Evolutionary conservation across 192 early-diverging fungal genomes (phyloP), one percentile per base, ranked within the genome.

Genomic region (Coemansia sp.): DNA sequence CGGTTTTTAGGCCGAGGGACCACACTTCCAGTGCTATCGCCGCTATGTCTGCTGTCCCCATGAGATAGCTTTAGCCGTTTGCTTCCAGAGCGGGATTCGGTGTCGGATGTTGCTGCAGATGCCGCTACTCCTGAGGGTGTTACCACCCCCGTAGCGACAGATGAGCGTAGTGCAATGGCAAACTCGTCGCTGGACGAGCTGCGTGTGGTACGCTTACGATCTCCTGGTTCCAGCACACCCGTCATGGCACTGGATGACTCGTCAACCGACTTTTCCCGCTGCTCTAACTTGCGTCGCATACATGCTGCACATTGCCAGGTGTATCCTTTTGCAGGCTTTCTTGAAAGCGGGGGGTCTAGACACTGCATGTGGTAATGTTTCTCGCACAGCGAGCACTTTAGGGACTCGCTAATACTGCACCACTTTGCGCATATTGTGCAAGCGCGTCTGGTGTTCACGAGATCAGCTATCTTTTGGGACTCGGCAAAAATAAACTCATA

Each of bases 401-500:
- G 80, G 1, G 90, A 88, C 39, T 90, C 87, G 56, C 83, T 85
- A 62, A 77, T 66, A 56, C 70, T 78, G 61, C 91, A 92, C 91
- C 90, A 93, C 18, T 86, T 77, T 26, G 88, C 83, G 62, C 91
- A 94, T 37, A 89, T 83, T 61, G 80, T 74, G 62, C 92, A 94
- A 8, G 86, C 88, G 19, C 92, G 81, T 36, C 88, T 86, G 10
- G 85, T 85, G 49, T 87, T 88, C 26, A 89, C 88, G 58, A 93
- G 84, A 57, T 94, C 92, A 13, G 86, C 71, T 39, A 89, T 90
- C 58, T 92, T 95, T n/a, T 90, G 90, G 18, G 86, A 75, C 69
- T 97, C 95, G 8, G 93, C 92, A 39, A 95, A 85, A 49, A 97
- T 91, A 80, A 89, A 97, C 66, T 90, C 86, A 80, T 94, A 95